Evolutionary conservation across 2,329 filamentous ascomycete species (phyloP), one percentile per base, ranked within the genome.

Genomic region (Chrysoporthe deuterocubensis): DNA sequence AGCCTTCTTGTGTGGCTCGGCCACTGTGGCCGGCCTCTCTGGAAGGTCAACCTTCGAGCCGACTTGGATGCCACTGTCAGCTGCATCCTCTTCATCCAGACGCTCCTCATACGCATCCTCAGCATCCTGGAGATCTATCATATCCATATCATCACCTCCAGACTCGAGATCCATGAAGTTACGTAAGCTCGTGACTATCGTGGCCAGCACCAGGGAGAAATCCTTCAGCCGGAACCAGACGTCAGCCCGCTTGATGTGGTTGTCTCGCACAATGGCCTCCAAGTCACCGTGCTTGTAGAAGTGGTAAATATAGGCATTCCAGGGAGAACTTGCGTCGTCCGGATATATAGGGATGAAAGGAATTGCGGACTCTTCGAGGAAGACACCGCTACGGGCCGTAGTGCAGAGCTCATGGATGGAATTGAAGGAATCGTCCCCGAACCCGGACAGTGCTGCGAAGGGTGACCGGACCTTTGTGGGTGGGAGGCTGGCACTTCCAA

Each of bases 251-350:
- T 86, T 87, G 74, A 95, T 89, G 2, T 84, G 82, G 74, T 95
- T 94, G 42, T 88, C 90, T 0, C 77, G 79, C 14, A 86, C 85
- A 2, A 94, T 79, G 0, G 87, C 84, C 1, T 81, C 75, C 32
- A 89, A 76, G 73, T 90, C 87, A 3, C 91, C 91, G 72, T 94
- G 89, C 76, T 88, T 91, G 82, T 87, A 94, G 78, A 94, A 95
- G 76, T 94, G 90, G 69, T 90, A 88, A 0, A 94, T 78, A 73
- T 92, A 92, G 0, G 89, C 88, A 71, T 92, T 92, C 69, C 89
- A 81, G 0, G 85, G 85, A 14, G 77, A 75, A 70, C 67, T 62
- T 2, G 83, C 81, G 64, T 90, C 86, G 37, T 88, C 80, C 0
- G 87, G 86, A 71, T 85, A 85, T 13, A 92, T 78, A 5, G 84